Base-by-base conservation (phyloP, 441 rosid genomes). In the Pelargonium myrrhifolium region DNA sequence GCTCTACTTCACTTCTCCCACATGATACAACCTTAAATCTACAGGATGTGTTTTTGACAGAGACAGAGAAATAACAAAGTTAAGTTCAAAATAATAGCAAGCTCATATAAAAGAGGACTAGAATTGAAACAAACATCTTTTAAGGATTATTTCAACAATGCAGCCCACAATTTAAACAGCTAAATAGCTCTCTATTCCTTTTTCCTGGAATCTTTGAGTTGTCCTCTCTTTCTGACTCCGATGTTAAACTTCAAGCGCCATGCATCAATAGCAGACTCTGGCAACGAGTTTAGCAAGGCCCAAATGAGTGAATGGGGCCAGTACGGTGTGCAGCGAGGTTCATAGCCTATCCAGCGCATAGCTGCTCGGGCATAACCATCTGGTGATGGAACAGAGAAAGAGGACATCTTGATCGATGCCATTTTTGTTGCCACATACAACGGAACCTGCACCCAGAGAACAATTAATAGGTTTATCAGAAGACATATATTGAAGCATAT, bases 351-450 rank as follows among this genome's bases (percentile, higher is more conserved):
- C 80, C 79, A 86, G 18, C 86, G 84, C 80, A 93, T 9, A 42
- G 83, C 94, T 70, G 94, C 92, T 64, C 69, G 72, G 59, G 96
- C 97, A 70, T 93, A 93, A n/a, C 87, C 87, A 7, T 89, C 93
- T 5, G 85, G 65, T 0, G 97, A 90, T 49, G 97, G 97, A 62
- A 87, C 86, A 47, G 89, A 79, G 82, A 90, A 85, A 26, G 97
- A 93, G 17, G 97, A 85, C 72, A 82, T 81, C 77, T 72, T 87
- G 71, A 93, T 89, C 7, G 88, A 83, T 2, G 98, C 91, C 96
- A 90, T 93, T 78, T 87, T 90, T 8, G 98, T 90, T 43, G 98
- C 98, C 47, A 93, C 94, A 3, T 93, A 93, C 66, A 90, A 79
- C 0, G 96, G 98, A 64, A 89, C 91, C 96, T 90, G 74, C 72